Evolutionary conservation across 805 yeast genomes (phyloP), one percentile per base, ranked within the genome.

Genomic region (Sungouiella thailandica): DNA sequence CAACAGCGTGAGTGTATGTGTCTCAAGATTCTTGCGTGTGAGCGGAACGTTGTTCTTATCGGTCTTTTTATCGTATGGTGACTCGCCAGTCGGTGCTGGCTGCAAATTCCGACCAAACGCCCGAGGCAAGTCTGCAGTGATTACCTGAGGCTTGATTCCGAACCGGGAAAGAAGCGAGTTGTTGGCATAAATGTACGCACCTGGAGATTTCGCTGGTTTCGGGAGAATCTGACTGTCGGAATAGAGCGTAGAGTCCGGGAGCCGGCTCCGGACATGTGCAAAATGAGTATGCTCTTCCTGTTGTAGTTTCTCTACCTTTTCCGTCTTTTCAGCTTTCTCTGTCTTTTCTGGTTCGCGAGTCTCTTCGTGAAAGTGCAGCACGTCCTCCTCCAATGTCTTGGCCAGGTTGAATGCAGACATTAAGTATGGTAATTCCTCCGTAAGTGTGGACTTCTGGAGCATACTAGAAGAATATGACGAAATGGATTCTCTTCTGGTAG

Each of bases 331-430:
- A 11, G 7, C 14, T 7, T 7, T 7, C 10, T 7, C 22, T 9
- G 22, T 10, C 8, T 17, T 17, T 3, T 8, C 11, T n/a, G 28
- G 17, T 17, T 29, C 25, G n/a, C 34, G 37, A 3, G 35, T 24
- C 12, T 42, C 47, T 25, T 46, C 47, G 15, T 46, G 39, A 36
- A 25, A 50, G 23, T 53, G 47, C 15, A 35, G 39, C 9, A 44
- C 38, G 10, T 46, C 85, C 41, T 72, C 72, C 36, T 77, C 82
- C 11, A 76, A 57, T 23, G 67, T 72, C 42, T 68, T 75, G 3
- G 81, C 83, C 39, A 76, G 74, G 50, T 76, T 72, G 49, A 81
- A 82, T 12, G 86, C 88, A 15, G 74, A 65, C 70, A 81, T 63
- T 47, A 82, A 55, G 38, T 70, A 71, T 1, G 90, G 90, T 40